A percentile compares a stretch with the other conserved stretches of the same genome.
Conservation (phyloP, 176 grass and related monocot genomes). For the Canna indica region DNA sequence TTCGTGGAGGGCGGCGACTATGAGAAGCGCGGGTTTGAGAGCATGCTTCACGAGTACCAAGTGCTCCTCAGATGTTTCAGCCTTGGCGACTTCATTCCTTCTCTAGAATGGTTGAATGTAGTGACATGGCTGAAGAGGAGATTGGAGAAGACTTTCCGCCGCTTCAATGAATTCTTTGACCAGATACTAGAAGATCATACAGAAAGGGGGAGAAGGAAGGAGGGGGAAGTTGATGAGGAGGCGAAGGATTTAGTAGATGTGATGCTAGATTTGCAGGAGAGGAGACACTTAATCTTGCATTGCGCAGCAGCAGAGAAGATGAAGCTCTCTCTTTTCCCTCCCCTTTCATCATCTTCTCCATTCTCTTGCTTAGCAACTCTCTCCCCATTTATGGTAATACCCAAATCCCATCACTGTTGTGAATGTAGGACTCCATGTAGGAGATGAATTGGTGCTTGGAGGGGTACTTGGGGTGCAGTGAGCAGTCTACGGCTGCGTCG, state of each 20-base stretch:
- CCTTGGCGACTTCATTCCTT: constrained; percentile 44
- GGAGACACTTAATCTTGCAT: too few relatives aligned
- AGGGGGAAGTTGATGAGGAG: constrained; percentile 22
- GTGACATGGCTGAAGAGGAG: not conserved
- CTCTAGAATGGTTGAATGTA: constrained; percentile 6
- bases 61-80: constrained; percentile 40
- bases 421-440: too few relatives aligned
- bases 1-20: constrained; percentile 35
- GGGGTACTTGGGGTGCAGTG: too few relatives aligned
- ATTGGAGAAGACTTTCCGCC: constrained; percentile 14
- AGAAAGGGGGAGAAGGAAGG: constrained; percentile 12
- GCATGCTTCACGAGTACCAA: constrained; percentile 25
- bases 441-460: too few relatives aligned
- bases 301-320: too few relatives aligned
- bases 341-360: too few relatives aligned
- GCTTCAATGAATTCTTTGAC: constrained; percentile 34
- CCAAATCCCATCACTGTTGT: too few relatives aligned
- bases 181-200: constrained; percentile 30
- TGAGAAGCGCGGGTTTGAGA: constrained; percentile 24
- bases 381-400: too few relatives aligned
- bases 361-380: too few relatives aligned
- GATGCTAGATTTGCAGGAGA: constrained; percentile 1
- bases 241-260: constrained; percentile 29
- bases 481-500: too few relatives aligned
- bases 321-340: too few relatives aligned